phyloP scores from a whole-genome alignment of 352 stramenopile species.

The Pythium aristosporum region DNA sequence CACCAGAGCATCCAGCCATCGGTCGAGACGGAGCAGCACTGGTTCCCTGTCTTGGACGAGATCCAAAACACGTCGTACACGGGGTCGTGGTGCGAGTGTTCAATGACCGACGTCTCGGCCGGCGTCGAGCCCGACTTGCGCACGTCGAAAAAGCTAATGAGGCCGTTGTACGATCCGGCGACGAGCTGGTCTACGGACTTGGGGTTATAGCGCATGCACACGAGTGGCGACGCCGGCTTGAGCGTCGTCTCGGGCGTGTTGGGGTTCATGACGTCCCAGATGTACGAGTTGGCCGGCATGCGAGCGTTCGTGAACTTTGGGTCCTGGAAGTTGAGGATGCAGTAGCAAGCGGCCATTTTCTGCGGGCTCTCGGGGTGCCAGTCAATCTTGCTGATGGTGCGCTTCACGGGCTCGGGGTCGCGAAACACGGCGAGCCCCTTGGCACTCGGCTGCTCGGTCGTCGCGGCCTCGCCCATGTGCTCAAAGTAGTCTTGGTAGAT shows the following conservation, averaged over 20 bases:
- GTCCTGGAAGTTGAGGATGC: constrained; percentile 95
- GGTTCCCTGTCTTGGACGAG: constrained; percentile 94
- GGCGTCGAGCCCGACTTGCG: constrained; percentile 89
- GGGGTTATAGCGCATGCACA: constrained; percentile 95
- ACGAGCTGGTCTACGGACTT: constrained; percentile 96
- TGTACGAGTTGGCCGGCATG: constrained; percentile 89
- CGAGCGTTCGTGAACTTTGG: constrained; percentile 85
- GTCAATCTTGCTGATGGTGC: constrained; percentile 95
- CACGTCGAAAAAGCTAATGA: constrained; percentile 96
- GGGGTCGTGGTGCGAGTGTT: constrained; percentile 97
- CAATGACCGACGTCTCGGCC: constrained; percentile 92
- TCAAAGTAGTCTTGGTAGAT: constrained; percentile 98
- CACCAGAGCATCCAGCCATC: constrained; percentile 93
- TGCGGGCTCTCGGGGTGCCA: constrained; percentile 96
- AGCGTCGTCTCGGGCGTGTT: constrained; percentile 96
- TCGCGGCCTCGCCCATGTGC: constrained; percentile 89
- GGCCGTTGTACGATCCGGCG: constrained; percentile 95
- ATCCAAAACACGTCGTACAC: constrained; percentile 97
- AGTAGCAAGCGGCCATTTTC: constrained; percentile 97
- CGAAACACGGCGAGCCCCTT: constrained; percentile 97
- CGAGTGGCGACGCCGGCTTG: constrained; percentile 84
- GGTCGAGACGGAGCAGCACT: constrained; percentile 95
- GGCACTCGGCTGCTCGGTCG: constrained; percentile 93
- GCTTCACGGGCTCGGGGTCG: constrained; percentile 92
- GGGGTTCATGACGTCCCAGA: constrained; percentile 97